Evolutionary conservation across 2,329 filamentous ascomycete species (phyloP).

Genomic region (Colletotrichum filicis): DNA sequence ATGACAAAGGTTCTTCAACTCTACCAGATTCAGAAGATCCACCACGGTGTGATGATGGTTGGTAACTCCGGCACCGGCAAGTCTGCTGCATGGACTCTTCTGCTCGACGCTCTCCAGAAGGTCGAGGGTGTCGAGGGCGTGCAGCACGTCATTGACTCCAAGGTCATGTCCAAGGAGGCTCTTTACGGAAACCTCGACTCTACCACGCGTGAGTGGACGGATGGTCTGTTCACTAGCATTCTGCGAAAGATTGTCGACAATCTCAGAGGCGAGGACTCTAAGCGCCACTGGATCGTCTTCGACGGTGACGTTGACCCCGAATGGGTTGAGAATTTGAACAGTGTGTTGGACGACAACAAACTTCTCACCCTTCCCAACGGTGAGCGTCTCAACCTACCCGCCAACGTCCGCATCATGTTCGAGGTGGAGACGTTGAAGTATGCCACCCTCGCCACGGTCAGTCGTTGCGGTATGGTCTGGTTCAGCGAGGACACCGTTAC

Average conservation of each 20-base stretch:
- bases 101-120: constrained; percentile 90
- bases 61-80: constrained; percentile 98
- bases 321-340: constrained; percentile 99
- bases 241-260: constrained; percentile 99
- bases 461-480: constrained; percentile 99
- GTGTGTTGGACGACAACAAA: constrained; percentile 99
- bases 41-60: constrained; percentile 99
- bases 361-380: constrained; percentile 96
- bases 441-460: constrained; percentile 97
- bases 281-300: constrained; percentile 99
- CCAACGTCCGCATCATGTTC: constrained; percentile 99
- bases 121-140: constrained; percentile 94
- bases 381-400: constrained; percentile 92
- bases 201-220: constrained; percentile 98
- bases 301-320: constrained; percentile 99
- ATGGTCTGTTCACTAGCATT: constrained; percentile 97
- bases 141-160: constrained; percentile 97
- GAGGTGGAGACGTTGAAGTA: constrained; percentile 98
- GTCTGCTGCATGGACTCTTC: constrained; percentile 91
- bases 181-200: constrained; percentile 96
- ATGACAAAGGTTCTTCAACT: constrained; percentile 97
- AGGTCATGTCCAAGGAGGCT: constrained; percentile 99
- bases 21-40: constrained; percentile 97
- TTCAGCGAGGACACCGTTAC: constrained; percentile 98
- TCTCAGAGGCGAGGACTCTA: constrained; percentile 93